A percentile compares a stretch with the other conserved stretches of the same genome.
phyloP scores from a whole-genome alignment of 228 moss, liverwort and hornwort genomes.

The Sphagnum magellanicum region DNA sequence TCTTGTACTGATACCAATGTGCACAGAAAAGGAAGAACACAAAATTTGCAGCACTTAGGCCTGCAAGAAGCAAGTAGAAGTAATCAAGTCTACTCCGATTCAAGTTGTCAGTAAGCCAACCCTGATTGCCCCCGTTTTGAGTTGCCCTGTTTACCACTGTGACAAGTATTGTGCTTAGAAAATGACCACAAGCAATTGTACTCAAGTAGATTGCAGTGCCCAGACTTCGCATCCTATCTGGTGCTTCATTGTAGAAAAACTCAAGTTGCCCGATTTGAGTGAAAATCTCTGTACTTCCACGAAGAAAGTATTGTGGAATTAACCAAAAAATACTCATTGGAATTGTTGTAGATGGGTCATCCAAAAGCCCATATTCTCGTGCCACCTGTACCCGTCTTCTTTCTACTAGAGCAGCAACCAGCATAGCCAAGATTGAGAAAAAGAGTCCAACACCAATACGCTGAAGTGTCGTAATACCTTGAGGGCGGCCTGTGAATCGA shows the following conservation, averaged over 20 bases:
- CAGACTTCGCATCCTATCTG: conserved; percentile 67
- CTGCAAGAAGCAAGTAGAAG: conserved; percentile 62
- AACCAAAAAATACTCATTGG: conserved; percentile 80
- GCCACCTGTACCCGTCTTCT: conserved; percentile 48
- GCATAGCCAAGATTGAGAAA: conserved; percentile 52
- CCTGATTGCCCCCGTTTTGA: conserved; percentile 19
- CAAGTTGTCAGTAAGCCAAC: conserved; percentile 59
- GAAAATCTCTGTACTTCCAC: conserved; percentile 65
- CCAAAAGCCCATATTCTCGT: conserved; percentile 40
- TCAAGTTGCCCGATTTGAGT: conserved; percentile 74
- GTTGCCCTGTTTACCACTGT: conserved; percentile 33
- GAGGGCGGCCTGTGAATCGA: conserved; percentile 39
- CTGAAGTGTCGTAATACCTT: conserved; percentile 70
- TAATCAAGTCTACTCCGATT: conserved; percentile 67
- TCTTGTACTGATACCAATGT: conserved; percentile 67
- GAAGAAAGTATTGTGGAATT: conserved; percentile 62
- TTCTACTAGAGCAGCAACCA: conserved; percentile 53
- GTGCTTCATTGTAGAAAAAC: conserved; percentile 69
- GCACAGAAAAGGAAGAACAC: conserved; percentile 46
- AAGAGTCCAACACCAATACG: conserved; percentile 64
- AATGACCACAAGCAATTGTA: conserved; percentile 64
- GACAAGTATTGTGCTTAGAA: conserved; percentile 53
- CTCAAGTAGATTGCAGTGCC: conserved; percentile 73
- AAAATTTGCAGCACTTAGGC: conserved; percentile 51
- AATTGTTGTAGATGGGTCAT: conserved; percentile 42